A percentile compares a stretch with the other conserved stretches of the same genome.
Conservation (phyloP, 371 early-diverging fungal genomes). For the Mortierella sp. region DNA sequence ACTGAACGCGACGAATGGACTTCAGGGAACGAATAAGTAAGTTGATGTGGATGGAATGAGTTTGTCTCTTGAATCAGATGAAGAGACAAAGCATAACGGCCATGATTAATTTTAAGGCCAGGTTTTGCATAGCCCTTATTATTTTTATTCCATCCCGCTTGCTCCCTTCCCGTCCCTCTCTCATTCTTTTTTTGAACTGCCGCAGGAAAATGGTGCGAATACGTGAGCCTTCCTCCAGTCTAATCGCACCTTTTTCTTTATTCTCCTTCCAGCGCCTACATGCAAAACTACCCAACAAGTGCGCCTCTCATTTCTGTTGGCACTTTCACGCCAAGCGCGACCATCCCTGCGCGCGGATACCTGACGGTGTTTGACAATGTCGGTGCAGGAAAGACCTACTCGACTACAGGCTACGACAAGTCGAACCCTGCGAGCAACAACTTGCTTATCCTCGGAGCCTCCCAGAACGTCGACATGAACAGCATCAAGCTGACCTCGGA, state of each 20-base stretch:
- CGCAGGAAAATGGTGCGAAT: too few relatives aligned
- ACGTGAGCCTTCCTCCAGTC: too few relatives aligned
- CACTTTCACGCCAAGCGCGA: constrained; percentile 13
- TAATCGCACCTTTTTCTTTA: too few relatives aligned
- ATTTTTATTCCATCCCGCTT: too few relatives aligned
- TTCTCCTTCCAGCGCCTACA: background rate
- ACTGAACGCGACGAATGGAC: constrained; percentile 14
- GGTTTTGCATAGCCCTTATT: too few relatives aligned
- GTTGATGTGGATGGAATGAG: constrained; percentile 9
- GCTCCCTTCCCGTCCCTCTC: too few relatives aligned
- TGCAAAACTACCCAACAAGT: constrained; percentile 5
- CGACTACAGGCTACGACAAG: constrained; percentile 1
- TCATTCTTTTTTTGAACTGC: too few relatives aligned
- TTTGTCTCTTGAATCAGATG: too few relatives aligned
- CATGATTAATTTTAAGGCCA: too few relatives aligned
- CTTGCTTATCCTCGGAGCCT: background rate
- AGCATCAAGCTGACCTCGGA: constrained; percentile 21
- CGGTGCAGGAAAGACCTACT: constrained; percentile 18
- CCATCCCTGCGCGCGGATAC: constrained; percentile 38
- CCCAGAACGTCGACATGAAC: constrained; percentile 37
- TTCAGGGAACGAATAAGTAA: constrained; percentile 25
- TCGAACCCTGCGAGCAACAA: background rate
- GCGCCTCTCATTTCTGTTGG: constrained; percentile 32
- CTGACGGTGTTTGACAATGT: constrained; percentile 31
- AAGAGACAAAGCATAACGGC: too few relatives aligned